Conservation (phyloP, 2,329 filamentous ascomycete genomes). For the Neofusicoccum umdonicola region DNA sequence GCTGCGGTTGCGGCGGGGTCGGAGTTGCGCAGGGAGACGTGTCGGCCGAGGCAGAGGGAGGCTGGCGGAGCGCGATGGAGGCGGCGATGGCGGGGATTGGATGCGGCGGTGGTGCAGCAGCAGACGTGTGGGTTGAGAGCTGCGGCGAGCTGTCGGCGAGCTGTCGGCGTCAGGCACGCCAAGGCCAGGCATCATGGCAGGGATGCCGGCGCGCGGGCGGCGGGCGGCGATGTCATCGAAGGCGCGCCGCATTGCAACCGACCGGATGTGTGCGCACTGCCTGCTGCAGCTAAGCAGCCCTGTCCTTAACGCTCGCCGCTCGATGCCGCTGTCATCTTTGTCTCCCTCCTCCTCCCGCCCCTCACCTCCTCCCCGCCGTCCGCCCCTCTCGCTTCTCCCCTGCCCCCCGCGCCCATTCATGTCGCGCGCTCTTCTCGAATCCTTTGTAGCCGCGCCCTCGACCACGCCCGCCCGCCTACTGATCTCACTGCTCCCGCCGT, state of each 20-base stretch:
- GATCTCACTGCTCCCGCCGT: neutral
- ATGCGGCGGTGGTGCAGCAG: too few relatives aligned
- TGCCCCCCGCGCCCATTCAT: neutral
- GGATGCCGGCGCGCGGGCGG: neutral
- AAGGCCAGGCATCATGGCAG: neutral
- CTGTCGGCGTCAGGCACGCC: neutral
- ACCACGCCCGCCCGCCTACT: neutral
- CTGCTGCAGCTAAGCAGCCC: neutral
- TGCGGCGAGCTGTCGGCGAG: neutral
- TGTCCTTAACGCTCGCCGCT: neutral
- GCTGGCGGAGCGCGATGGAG: too few relatives aligned
- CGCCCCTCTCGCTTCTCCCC: too few relatives aligned
- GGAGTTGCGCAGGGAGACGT: neutral
- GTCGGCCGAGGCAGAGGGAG: too few relatives aligned
- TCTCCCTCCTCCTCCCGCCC: neutral
- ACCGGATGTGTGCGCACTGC: neutral
- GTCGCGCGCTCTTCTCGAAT: neutral
- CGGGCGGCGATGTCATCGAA: slow-evolving; percentile 13
- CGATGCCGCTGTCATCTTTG: slow-evolving; percentile 7
- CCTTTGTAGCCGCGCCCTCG: neutral
- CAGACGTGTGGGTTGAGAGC: neutral
- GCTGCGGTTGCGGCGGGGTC: neutral
- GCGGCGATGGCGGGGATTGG: too few relatives aligned
- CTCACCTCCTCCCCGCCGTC: neutral
- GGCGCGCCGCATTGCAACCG: neutral